phyloP scores from a whole-genome alignment of 495 filamentous ascomycete species.

The Halenospora varia region DNA sequence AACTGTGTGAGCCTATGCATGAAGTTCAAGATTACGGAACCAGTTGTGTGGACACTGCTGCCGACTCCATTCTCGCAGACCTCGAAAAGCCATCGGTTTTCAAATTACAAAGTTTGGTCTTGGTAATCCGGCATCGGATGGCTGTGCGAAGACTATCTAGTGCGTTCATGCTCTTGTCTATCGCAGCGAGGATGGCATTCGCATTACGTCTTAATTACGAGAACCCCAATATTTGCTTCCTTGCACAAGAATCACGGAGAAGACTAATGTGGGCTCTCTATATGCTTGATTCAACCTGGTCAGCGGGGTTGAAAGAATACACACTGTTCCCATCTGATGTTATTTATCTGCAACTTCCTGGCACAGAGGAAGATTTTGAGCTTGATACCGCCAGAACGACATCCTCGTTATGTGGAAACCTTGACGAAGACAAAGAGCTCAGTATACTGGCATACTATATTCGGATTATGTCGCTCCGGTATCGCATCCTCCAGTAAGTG shows the following conservation, averaged over 20 bases:
- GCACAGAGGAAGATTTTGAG: conserved; percentile 50
- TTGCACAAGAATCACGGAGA: conserved; percentile 45
- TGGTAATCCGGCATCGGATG: conserved; percentile 45
- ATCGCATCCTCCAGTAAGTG: conserved; percentile 31
- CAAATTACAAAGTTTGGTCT: conserved; percentile 43
- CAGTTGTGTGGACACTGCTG: conserved; percentile 41
- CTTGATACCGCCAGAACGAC: conserved; percentile 45
- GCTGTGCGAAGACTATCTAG: conserved; percentile 40
- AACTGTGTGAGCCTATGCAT: conserved; percentile 40
- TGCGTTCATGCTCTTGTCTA: conserved; percentile 44
- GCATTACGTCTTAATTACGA: conserved; percentile 46
- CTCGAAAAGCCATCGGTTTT: conserved; percentile 42
- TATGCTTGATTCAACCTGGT: conserved; percentile 43
- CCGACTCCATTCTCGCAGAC: conserved; percentile 35
- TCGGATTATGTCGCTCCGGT: conserved; percentile 42
- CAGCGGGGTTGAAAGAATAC: conserved; percentile 41
- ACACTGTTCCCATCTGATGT: conserved; percentile 39
- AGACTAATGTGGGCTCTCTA: conserved; percentile 49
- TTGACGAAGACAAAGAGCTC: conserved; percentile 35
- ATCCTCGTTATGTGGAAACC: conserved; percentile 23
- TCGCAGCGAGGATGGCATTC: conserved; percentile 43
- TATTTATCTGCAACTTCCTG: conserved; percentile 43
- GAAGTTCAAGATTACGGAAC: conserved; percentile 38
- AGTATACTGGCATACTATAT: conserved; percentile 45
- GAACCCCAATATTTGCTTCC: conserved; percentile 41